These are phyloP conservation scores for Solanum peruvianum DNA, from an alignment of 257 asterid species.

Conservation along the genomic window DNA sequence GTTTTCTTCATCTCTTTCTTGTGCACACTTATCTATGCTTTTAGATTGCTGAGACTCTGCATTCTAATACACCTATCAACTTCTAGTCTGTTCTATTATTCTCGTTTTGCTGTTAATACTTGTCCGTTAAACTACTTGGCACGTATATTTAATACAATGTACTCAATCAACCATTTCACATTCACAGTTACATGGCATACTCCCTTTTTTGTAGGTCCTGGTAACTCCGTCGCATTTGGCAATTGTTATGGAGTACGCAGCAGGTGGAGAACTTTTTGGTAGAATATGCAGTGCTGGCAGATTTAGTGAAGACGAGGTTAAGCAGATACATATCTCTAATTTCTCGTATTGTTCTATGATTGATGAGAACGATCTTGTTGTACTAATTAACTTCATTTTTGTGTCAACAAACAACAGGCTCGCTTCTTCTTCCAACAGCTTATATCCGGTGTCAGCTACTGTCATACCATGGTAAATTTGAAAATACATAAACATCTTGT, in stretches of 20 bases:
- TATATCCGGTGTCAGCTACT: slow-evolving; percentile 84
- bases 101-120: not conserved
- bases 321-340: not conserved
- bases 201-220: slow-evolving; percentile 33
- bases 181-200: not conserved
- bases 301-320: slow-evolving; percentile 93
- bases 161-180: not conserved
- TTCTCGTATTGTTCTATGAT: not conserved
- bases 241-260: slow-evolving; percentile 94
- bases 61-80: not conserved
- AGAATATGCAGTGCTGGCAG: slow-evolving; percentile 95
- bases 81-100: not conserved
- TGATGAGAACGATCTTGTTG: not conserved
- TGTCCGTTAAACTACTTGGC: not conserved
- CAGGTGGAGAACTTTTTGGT: slow-evolving; percentile 95
- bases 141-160: not conserved
- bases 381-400: not conserved
- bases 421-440: slow-evolving; percentile 98
- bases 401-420: slow-evolving; percentile 33
- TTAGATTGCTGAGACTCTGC: not conserved
- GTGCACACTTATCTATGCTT: not conserved
- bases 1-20: not conserved
- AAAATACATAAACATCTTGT: not conserved
- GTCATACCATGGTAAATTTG: slow-evolving; percentile 62
- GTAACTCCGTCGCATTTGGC: slow-evolving; percentile 86